These are phyloP conservation scores for Flaveria sonorensis DNA, from an alignment of 129 eudicot species.

Conservation along the genomic window DNA sequence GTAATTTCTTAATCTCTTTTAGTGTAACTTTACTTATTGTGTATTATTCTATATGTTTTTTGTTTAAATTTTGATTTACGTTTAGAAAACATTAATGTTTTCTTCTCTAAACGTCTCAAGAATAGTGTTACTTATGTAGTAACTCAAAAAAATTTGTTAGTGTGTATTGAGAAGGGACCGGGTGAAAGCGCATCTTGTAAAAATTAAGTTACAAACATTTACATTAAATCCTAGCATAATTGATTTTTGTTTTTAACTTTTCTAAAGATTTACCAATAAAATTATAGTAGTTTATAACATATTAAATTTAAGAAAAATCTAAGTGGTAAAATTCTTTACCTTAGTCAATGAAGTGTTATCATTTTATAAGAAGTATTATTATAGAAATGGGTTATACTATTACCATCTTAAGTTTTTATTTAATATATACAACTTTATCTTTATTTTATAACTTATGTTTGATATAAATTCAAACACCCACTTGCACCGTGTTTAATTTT, in stretches of 20 bases:
- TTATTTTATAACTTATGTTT: background rate
- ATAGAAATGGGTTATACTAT: too few species aligned
- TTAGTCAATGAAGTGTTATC: background rate
- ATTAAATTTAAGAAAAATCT: background rate
- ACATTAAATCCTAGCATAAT: background rate
- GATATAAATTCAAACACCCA: background rate
- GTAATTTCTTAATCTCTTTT: slow-evolving; percentile 40
- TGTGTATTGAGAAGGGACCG: background rate
- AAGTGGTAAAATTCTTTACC: background rate
- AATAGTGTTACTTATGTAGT: background rate
- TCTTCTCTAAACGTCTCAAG: background rate
- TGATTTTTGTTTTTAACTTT: background rate
- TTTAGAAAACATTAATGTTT: background rate
- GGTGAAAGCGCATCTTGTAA: too few species aligned
- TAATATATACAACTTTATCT: background rate
- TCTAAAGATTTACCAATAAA: too few species aligned
- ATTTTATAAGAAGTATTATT: too few species aligned
- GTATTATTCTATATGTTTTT: too few species aligned
- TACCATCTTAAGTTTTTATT: too few species aligned
- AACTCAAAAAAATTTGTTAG: background rate
- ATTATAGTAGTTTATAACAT: too few species aligned
- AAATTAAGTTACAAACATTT: background rate
- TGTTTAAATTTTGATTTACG: background rate
- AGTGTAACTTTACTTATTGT: background rate
- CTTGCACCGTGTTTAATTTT: background rate